Conservation (phyloP, 441 rosid genomes). For the Erysimum pusillum region DNA sequence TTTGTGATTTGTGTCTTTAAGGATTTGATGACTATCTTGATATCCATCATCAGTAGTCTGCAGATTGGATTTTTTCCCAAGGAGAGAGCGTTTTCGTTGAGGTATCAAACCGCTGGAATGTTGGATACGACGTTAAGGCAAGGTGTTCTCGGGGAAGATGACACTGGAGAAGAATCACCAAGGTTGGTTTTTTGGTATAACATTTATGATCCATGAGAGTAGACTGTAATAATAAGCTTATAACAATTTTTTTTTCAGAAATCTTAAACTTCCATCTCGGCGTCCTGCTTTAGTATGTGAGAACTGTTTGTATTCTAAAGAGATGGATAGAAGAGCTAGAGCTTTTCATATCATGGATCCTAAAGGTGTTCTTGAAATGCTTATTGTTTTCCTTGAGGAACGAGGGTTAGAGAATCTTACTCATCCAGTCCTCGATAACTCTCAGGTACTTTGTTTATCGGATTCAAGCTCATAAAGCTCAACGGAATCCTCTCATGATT, state of each 20-base stretch:
- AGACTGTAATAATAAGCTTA: neutral
- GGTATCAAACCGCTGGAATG: slow-evolving; percentile 95
- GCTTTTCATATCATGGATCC: slow-evolving; percentile 94
- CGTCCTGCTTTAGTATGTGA: slow-evolving; percentile 87
- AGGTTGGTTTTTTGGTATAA: slow-evolving; percentile 49
- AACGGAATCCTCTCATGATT: neutral
- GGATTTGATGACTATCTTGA: slow-evolving; percentile 27
- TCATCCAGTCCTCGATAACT: slow-evolving; percentile 64
- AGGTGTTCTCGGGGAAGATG: slow-evolving; percentile 96
- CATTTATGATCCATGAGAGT: slow-evolving; percentile 5
- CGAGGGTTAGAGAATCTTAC: slow-evolving; percentile 52
- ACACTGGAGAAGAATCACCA: slow-evolving; percentile 90
- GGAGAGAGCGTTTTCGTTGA: slow-evolving; percentile 81
- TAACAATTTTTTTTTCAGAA: slow-evolving; percentile 50
- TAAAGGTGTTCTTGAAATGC: slow-evolving; percentile 81
- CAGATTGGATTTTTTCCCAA: slow-evolving; percentile 92
- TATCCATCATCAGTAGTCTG: slow-evolving; percentile 70
- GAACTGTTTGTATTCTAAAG: slow-evolving; percentile 77
- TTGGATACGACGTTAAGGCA: slow-evolving; percentile 81
- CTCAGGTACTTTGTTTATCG: slow-evolving; percentile 48
- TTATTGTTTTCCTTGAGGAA: slow-evolving; percentile 84
- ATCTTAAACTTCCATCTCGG: slow-evolving; percentile 85
- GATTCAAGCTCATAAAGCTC: neutral
- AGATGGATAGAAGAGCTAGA: slow-evolving; percentile 77
- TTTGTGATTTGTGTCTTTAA: slow-evolving; percentile 8